Evolutionary conservation across 2,329 filamentous ascomycete species (phyloP).

Genomic region (Pseudogymnoascus sp.): DNA sequence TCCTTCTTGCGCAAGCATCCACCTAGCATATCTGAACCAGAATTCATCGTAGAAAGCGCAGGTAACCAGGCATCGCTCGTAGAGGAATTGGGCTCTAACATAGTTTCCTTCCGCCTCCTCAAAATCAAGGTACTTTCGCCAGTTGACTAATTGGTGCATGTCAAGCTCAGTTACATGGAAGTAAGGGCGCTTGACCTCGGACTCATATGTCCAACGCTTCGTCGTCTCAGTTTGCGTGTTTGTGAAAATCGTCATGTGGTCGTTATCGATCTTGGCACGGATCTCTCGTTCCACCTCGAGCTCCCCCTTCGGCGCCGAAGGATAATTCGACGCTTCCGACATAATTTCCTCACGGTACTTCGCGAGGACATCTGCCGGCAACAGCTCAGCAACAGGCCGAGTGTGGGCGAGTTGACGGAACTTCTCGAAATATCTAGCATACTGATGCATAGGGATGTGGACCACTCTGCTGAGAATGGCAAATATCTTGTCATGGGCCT

Average conservation of each 20-base stretch:
- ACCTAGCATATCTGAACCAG: slow-evolving; percentile 93
- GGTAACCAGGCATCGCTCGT: slow-evolving; percentile 87
- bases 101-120: slow-evolving; percentile 81
- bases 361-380: slow-evolving; percentile 57
- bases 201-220: slow-evolving; percentile 91
- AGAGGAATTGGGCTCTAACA: slow-evolving; percentile 68
- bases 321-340: slow-evolving; percentile 49
- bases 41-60: slow-evolving; percentile 96
- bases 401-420: slow-evolving; percentile 71
- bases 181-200: slow-evolving; percentile 90
- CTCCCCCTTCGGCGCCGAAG: slow-evolving; percentile 52
- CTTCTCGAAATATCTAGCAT: slow-evolving; percentile 87
- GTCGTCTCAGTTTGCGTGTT: slow-evolving; percentile 79
- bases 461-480: slow-evolving; percentile 75
- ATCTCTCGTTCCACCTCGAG: slow-evolving; percentile 78
- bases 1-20: slow-evolving; percentile 74
- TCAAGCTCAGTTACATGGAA: slow-evolving; percentile 95
- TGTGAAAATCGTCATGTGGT: slow-evolving; percentile 74
- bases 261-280: slow-evolving; percentile 67
- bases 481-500: slow-evolving; percentile 77
- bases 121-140: slow-evolving; percentile 94
- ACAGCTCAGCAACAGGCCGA: slow-evolving; percentile 66
- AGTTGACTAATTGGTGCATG: slow-evolving; percentile 74
- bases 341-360: slow-evolving; percentile 67
- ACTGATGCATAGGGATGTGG: slow-evolving; percentile 89